Evolutionary conservation across 2,329 filamentous ascomycete genomes (phyloP).

Genomic region (Capronia epimyces): DNA sequence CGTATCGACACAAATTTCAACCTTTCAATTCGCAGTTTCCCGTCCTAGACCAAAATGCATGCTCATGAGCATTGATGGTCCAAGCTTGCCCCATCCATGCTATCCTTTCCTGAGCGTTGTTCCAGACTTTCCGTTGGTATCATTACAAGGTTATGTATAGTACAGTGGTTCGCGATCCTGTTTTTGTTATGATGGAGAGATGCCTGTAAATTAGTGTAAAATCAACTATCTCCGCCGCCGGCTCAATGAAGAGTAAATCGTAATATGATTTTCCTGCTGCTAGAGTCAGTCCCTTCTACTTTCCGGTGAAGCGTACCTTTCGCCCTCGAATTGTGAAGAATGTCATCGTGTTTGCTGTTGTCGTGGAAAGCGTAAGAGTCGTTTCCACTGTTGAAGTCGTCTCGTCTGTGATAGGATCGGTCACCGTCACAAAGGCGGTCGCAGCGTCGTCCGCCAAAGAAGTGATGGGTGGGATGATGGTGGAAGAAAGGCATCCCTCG

Average conservation of each 20-base stretch:
- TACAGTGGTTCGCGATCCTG: not conserved
- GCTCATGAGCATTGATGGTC: not conserved
- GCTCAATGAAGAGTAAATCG: not conserved
- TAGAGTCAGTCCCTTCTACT: slow-evolving; percentile 7
- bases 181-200: not conserved
- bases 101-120: not conserved
- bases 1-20: too few species aligned
- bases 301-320: slow-evolving; percentile 13
- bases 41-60: too few species aligned
- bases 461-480: not conserved
- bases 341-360: slow-evolving; percentile 12
- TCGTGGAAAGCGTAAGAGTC: slow-evolving; percentile 6
- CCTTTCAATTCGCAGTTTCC: too few species aligned
- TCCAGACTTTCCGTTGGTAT: not conserved
- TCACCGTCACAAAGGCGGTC: slow-evolving; percentile 14
- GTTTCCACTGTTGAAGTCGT: slow-evolving; percentile 6
- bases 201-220: slow-evolving; percentile 10
- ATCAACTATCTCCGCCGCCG: not conserved
- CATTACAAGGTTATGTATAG: not conserved
- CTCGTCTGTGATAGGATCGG: slow-evolving; percentile 5
- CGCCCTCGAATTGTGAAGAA: slow-evolving; percentile 20
- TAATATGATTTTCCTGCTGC: slow-evolving; percentile 5
- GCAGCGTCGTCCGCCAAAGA: not conserved
- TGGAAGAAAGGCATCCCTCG: slow-evolving; percentile 6
- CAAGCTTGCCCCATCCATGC: not conserved